Evolutionary conservation across 306 rosid species (phyloP).

Genomic region (Rosa chinensis): DNA sequence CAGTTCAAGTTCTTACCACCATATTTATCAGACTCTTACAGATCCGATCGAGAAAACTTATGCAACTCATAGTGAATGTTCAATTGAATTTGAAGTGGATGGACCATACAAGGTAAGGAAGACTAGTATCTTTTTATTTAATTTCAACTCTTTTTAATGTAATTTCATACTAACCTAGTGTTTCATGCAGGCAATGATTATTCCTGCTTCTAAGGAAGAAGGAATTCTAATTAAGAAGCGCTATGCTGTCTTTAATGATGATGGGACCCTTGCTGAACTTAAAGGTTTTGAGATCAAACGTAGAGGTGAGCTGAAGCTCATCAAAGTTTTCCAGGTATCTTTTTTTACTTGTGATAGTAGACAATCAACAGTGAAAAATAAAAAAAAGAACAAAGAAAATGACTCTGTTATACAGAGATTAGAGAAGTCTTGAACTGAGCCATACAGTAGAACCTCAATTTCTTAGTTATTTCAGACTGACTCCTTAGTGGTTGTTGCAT

Average conservation of each 20-base stretch:
- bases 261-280: slow-evolving; percentile 96
- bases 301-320: slow-evolving; percentile 98
- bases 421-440: neutral
- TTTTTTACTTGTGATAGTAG: neutral
- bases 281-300: slow-evolving; percentile 99
- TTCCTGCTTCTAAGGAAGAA: slow-evolving; percentile 99
- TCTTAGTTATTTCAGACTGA: neutral
- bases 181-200: slow-evolving; percentile 82
- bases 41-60: slow-evolving; percentile 68
- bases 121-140: neutral
- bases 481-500: neutral
- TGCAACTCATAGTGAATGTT: slow-evolving; percentile 88
- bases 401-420: neutral
- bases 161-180: slow-evolving; percentile 5
- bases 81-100: slow-evolving; percentile 98
- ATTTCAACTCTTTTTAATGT: slow-evolving; percentile 15
- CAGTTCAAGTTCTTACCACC: slow-evolving; percentile 32
- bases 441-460: neutral
- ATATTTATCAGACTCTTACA: slow-evolving; percentile 64
- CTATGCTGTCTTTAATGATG: slow-evolving; percentile 96
- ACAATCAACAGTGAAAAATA: neutral
- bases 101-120: slow-evolving; percentile 93
- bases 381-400: neutral
- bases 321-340: slow-evolving; percentile 95
- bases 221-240: slow-evolving; percentile 97